Base-by-base conservation (phyloP, 257 asterid species). In the Nicotiana undulata region DNA sequence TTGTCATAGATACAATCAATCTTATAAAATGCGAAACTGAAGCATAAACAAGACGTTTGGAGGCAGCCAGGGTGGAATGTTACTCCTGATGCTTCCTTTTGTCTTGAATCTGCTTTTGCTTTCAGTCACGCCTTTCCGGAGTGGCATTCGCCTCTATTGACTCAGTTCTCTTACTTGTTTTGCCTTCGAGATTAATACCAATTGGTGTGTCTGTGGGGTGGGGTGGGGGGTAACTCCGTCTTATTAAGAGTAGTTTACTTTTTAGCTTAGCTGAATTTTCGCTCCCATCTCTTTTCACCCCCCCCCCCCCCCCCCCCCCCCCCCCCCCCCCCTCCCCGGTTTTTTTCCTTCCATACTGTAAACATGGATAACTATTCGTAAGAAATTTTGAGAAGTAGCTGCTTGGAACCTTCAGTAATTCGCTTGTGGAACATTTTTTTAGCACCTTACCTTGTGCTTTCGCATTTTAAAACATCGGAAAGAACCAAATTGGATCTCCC, bases 401-500 rank as follows among this genome's bases (percentile, higher is more conserved):
- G 9, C 78, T 22, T 46, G 22, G 40, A 16, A 49, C 15, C 60
- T 46, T 72, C 22, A 72, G 78, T n/a, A 46, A 49, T 72, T 72
- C 46, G 24, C 78, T 72, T 72, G 58, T 61, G 49, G 60, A 72
- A 72, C 78, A 72, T 46, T 72, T 34, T 72, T 46, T 72, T 58
- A 72, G 61, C 37, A 72, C 60, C 61, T 74, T 24, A 11, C 44
- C 77, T 7, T 13, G 78, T 74, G 61, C 40, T 15, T 49, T 74
- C 40, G 0, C 78, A 46, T 74, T 15, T 74, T 49, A 49, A 46
- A 24, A 49, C 78, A 74, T 74, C 4, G 22, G 61, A 74, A 74
- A 72, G 60, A 49, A 74, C 61, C 61, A 46, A 24, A 15, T 49
- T 9, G 61, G 78, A 74, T 49, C 40, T 74, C 44, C 61, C 78